phyloP scores from a whole-genome alignment of 2,329 filamentous ascomycete species.

The Coniella lustricola region DNA sequence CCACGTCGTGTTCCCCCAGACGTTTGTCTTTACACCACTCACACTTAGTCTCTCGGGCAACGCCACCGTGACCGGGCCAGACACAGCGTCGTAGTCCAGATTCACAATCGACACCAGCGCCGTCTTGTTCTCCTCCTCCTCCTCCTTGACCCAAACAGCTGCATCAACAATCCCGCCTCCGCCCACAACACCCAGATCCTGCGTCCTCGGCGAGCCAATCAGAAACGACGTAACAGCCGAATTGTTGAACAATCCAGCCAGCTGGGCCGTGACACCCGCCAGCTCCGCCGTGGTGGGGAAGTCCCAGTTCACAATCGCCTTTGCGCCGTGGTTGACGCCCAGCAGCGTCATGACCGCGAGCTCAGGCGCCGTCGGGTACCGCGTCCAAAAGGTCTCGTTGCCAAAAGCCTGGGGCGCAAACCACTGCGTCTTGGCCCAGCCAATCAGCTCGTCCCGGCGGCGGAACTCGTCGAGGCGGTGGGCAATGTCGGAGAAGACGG shows the following conservation, averaged over 20 bases:
- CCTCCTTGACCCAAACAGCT: slow-evolving; percentile 31
- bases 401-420: slow-evolving; percentile 43
- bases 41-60: slow-evolving; percentile 9
- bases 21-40: background rate
- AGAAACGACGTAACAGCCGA: slow-evolving; percentile 28
- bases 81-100: slow-evolving; percentile 12
- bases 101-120: slow-evolving; percentile 16
- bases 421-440: slow-evolving; percentile 38
- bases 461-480: slow-evolving; percentile 34
- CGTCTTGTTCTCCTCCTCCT: slow-evolving; percentile 12
- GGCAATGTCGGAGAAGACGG: slow-evolving; percentile 36
- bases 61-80: slow-evolving; percentile 2
- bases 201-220: slow-evolving; percentile 25
- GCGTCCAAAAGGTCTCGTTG: slow-evolving; percentile 38
- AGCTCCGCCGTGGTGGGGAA: slow-evolving; percentile 34
- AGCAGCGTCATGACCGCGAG: slow-evolving; percentile 40
- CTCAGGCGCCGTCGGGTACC: slow-evolving; percentile 37
- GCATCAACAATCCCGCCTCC: slow-evolving; percentile 29
- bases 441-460: slow-evolving; percentile 33
- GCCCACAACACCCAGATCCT: slow-evolving; percentile 19
- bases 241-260: slow-evolving; percentile 33
- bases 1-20: slow-evolving; percentile 16
- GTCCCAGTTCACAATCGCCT: slow-evolving; percentile 41
- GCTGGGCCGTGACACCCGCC: slow-evolving; percentile 25
- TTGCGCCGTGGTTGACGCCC: slow-evolving; percentile 41